A percentile compares a stretch with the other conserved stretches of the same genome.
These are phyloP conservation scores for Globisporangium emineosum DNA, from an alignment of 352 stramenopile species.

Conservation along the genomic window DNA sequence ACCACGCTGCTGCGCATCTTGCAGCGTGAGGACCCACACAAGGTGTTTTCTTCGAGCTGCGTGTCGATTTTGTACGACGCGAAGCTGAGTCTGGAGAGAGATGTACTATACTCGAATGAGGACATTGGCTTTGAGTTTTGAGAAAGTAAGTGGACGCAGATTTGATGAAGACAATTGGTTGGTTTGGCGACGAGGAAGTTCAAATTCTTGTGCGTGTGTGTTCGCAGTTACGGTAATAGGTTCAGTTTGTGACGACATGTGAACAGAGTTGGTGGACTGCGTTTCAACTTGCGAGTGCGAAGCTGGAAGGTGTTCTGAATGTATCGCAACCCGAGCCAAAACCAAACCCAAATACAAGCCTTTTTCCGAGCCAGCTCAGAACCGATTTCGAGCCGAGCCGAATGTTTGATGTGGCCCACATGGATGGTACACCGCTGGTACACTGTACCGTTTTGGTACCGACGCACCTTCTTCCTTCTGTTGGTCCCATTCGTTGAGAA, in stretches of 20 bases:
- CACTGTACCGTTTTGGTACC: slow-evolving; percentile 10
- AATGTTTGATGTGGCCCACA: not conserved
- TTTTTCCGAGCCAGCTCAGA: not conserved
- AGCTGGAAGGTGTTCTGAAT: not conserved
- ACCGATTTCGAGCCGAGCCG: not conserved
- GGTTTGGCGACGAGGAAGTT: too few relatives aligned
- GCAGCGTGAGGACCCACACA: slow-evolving; percentile 56
- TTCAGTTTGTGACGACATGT: too few relatives aligned
- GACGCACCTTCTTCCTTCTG: not conserved
- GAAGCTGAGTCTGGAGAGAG: slow-evolving; percentile 78
- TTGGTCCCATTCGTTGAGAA: slow-evolving; percentile 21
- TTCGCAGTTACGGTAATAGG: too few relatives aligned
- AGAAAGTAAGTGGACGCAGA: not conserved
- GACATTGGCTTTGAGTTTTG: slow-evolving; percentile 69
- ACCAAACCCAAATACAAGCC: not conserved
- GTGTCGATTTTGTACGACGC: slow-evolving; percentile 79
- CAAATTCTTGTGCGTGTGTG: too few relatives aligned
- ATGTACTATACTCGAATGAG: slow-evolving; percentile 78
- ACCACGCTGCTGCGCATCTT: slow-evolving; percentile 74
- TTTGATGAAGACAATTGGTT: not conserved
- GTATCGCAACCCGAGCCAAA: not conserved
- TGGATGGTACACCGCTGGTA: not conserved
- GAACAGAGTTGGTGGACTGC: too few relatives aligned
- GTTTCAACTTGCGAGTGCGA: too few relatives aligned
- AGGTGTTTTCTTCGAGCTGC: slow-evolving; percentile 57